Base-by-base conservation (phyloP, 2,329 filamentous ascomycete genomes). In the Penicillium glabrum region DNA sequence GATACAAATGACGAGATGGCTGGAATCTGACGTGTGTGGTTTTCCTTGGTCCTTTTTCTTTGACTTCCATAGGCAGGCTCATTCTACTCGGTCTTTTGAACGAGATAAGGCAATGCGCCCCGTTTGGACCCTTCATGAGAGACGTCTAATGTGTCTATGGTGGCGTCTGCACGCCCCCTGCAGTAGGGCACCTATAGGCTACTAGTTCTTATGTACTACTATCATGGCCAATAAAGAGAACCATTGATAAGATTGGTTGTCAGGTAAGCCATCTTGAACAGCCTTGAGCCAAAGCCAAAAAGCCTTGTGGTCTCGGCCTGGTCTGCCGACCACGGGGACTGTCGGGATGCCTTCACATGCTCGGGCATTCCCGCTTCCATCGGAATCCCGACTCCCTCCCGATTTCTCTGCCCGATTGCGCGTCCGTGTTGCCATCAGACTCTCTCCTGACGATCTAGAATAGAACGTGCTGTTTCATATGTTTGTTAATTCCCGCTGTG, bases 381-480 rank as follows among this genome's bases (percentile, higher is more conserved):
- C 64, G 64, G 61, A 57, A 66, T 67, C 58, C 64, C 64, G 64
- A 65, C 44, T 24, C 44, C 9, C 39, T 58, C 53, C 62, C 64
- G 63, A 51, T 55, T 41, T 44, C 49, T 58, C 26, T 48, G 37
- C 14, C 56, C 59, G 59, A 54, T 58, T 61, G 53, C 49, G 56
- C 57, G 54, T 61, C 27, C 46, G 27, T 41, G 35, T 56, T 39
- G 51, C 57, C 46, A 55, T 59, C 48, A 41, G 26, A 48, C 46
- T 19, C 11, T 56, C 57, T 53, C 53, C 53, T 56, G 53, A 37
- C 46, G 57, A 59, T 56, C 56, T 44, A 27, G 35, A 56, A 41
- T 14, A 23, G 26, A 47, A 44, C 46, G 39, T 49, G 29, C 37
- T 5, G 44, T 51, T 56, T 51, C 43, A 44, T 16, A 45, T 29